phyloP scores from a whole-genome alignment of 352 stramenopile genomes.

The Globisporangium acanthophoron region DNA sequence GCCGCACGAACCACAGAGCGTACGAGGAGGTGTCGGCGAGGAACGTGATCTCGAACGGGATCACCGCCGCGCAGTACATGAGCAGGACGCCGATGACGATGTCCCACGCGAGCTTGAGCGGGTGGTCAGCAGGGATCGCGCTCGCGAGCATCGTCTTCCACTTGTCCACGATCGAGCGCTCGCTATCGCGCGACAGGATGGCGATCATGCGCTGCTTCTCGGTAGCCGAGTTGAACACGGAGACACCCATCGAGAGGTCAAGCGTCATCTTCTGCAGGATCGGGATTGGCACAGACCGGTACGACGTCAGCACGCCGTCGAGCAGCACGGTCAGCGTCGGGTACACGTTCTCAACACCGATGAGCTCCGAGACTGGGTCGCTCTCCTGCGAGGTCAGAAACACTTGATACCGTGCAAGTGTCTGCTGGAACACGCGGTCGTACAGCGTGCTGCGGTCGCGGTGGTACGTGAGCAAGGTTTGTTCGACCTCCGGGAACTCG shows the following conservation, averaged over 20 bases:
- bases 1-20: constrained; percentile 12
- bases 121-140: constrained; percentile 45
- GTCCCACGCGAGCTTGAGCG: constrained; percentile 50
- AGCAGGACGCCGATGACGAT: constrained; percentile 33
- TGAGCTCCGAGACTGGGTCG: constrained; percentile 46
- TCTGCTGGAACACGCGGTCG: constrained; percentile 65
- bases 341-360: constrained; percentile 62
- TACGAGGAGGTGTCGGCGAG: constrained; percentile 18
- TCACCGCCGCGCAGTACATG: constrained; percentile 46
- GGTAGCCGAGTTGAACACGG: constrained; percentile 64
- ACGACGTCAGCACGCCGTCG: constrained; percentile 52
- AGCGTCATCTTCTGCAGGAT: constrained; percentile 60
- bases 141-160: constrained; percentile 22
- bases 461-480: constrained; percentile 54
- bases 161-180: constrained; percentile 18
- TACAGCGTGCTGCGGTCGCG: constrained; percentile 54
- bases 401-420: constrained; percentile 55
- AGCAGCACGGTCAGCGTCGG: constrained; percentile 60
- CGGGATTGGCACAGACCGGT: constrained; percentile 50
- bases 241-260: constrained; percentile 70
- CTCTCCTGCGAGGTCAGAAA: constrained; percentile 52
- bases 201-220: constrained; percentile 71
- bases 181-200: constrained; percentile 34
- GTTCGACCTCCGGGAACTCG: constrained; percentile 70
- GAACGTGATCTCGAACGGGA: constrained; percentile 67